phyloP scores from a whole-genome alignment of 371 early-diverging fungal genomes.

The Dipsacomyces acuminosporus region DNA sequence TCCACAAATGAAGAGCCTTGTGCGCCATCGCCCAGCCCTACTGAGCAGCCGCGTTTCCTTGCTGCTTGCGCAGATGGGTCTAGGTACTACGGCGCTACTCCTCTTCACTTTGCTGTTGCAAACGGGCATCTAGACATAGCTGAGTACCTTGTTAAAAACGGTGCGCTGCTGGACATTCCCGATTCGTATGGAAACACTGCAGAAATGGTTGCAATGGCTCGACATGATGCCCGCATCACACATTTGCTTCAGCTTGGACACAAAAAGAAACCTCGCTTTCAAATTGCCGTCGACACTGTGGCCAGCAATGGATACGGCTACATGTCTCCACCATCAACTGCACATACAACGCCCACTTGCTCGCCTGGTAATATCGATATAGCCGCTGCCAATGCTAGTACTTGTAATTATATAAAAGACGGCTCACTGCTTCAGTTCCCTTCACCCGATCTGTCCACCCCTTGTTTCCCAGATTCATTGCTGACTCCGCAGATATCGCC shows the following conservation, averaged over 20 bases:
- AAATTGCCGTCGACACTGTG: neutral
- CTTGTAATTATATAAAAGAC: too few species aligned
- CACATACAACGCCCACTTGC: neutral
- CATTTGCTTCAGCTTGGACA: neutral
- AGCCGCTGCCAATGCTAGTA: too few species aligned
- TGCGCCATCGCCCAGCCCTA: too few species aligned
- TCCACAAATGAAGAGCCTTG: slow-evolving; percentile 1
- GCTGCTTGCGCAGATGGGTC: neutral
- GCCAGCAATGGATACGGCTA: neutral
- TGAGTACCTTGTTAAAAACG: slow-evolving; percentile 57
- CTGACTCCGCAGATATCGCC: neutral
- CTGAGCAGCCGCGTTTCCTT: neutral
- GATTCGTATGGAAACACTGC: slow-evolving; percentile 55
- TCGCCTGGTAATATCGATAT: too few species aligned
- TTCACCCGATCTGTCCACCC: slow-evolving; percentile 25
- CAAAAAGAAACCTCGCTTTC: neutral
- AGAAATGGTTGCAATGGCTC: slow-evolving; percentile 21
- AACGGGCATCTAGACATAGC: slow-evolving; percentile 59
- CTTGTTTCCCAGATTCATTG: slow-evolving; percentile 5
- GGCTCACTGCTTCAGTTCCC: slow-evolving; percentile 17
- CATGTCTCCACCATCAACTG: neutral
- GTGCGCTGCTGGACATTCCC: slow-evolving; percentile 54
- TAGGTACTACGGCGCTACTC: slow-evolving; percentile 55
- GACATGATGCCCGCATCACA: slow-evolving; percentile 6
- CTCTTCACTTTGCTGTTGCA: slow-evolving; percentile 71